A percentile compares a stretch with the other conserved stretches of the same genome.
Conservation (phyloP, 1,139 yeast species). For the Casaregolazyma lundiana region DNA sequence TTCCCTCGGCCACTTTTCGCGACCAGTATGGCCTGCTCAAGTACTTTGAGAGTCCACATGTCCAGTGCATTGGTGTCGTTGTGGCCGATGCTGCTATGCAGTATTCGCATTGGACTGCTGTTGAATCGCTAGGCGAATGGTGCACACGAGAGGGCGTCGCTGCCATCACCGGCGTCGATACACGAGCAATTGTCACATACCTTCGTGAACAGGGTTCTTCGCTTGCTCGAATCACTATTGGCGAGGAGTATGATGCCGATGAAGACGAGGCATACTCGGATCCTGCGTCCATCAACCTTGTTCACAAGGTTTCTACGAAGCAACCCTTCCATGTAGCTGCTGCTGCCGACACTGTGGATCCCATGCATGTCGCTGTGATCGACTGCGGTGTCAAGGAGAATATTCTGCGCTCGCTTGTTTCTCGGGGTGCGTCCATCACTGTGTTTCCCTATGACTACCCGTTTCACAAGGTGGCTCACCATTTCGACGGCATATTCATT, state of each 20-base stretch:
- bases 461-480: conserved; percentile 81
- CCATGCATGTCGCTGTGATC: conserved; percentile 81
- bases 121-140: conserved; percentile 92
- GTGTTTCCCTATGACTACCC: conserved; percentile 96
- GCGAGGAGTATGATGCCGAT: conserved; percentile 85
- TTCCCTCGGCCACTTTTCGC: conserved; percentile 74
- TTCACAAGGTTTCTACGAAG: conserved; percentile 90
- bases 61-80: conserved; percentile 93
- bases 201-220: conserved; percentile 96
- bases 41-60: conserved; percentile 84
- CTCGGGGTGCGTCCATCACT: conserved; percentile 93
- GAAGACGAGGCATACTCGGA: conserved; percentile 90
- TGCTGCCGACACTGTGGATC: conserved; percentile 41
- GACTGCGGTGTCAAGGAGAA: conserved; percentile 99
- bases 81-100: conserved; percentile 94
- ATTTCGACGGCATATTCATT: conserved; percentile 90
- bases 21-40: conserved; percentile 82
- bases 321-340: conserved; percentile 86
- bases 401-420: conserved; percentile 84
- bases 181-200: conserved; percentile 87
- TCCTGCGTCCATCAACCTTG: conserved; percentile 88
- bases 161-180: conserved; percentile 95
- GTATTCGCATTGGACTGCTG: conserved; percentile 98
- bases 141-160: conserved; percentile 95
- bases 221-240: conserved; percentile 81